These are phyloP conservation scores for Coniella vitis DNA, from an alignment of 2,329 filamentous ascomycete species.

Conservation along the genomic window DNA sequence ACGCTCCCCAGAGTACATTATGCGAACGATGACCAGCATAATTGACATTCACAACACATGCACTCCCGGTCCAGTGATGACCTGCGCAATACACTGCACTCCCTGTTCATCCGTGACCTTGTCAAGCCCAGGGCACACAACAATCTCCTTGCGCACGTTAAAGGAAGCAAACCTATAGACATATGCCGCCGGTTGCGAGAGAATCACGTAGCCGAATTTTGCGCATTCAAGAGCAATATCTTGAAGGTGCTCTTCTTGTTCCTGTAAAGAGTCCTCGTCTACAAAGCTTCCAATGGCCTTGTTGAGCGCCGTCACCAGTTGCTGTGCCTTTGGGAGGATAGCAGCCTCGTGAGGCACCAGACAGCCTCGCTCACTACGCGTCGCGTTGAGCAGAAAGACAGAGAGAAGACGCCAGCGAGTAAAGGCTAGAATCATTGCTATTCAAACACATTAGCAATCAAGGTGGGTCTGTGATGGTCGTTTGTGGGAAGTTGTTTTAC, in stretches of 20 bases:
- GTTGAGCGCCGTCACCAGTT: conserved; percentile 28
- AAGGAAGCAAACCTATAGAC: neutral
- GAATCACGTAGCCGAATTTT: conserved; percentile 33
- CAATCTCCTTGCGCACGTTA: conserved; percentile 16
- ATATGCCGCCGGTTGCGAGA: conserved; percentile 35
- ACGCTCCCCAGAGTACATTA: too few relatives aligned
- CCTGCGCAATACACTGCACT: conserved; percentile 4
- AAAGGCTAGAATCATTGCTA: conserved; percentile 27
- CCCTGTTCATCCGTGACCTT: conserved; percentile 11
- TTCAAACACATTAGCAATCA: neutral
- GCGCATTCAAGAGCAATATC: conserved; percentile 33
- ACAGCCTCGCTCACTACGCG: conserved; percentile 29
- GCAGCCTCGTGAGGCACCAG: conserved; percentile 25
- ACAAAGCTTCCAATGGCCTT: conserved; percentile 29
- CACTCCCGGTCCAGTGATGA: conserved; percentile 5
- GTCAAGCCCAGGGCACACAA: conserved; percentile 10
- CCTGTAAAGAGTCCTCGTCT: conserved; percentile 20
- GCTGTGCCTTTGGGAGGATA: conserved; percentile 25
- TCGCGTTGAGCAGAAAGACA: conserved; percentile 34
- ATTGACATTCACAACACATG: neutral
- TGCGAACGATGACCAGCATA: neutral
- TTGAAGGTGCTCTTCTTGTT: conserved; percentile 32
- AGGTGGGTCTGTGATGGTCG: neutral
- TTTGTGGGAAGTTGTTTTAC: conserved; percentile 19
- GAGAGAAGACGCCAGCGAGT: conserved; percentile 37